Base-by-base conservation (phyloP, 164 flowering plant genomes). In the Akebia trifoliata region DNA sequence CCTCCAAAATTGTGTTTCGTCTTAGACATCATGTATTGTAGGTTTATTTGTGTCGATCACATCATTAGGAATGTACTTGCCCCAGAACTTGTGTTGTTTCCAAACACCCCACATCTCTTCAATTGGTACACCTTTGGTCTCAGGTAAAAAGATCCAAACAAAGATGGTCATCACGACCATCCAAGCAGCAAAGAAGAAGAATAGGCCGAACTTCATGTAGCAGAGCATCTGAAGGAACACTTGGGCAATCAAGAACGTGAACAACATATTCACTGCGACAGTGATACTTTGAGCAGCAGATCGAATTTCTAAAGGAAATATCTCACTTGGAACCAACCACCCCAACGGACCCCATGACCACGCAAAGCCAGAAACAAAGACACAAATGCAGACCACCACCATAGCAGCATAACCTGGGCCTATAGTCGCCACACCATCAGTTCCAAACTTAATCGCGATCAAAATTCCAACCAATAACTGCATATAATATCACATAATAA, bases 271-370 rank as follows among this genome's bases (percentile, higher is more conserved):
- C 2, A 81, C 80, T 0, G 97, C 81, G 0, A 85, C 95, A 39
- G 75, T 87, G 60, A 85, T 56, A 66, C 95, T 87, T 60, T 85
- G 91, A 0, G 91, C 97, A 0, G 91, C 95, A 0, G 97, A 87
- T 14, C 97, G 75, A 63, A 90, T 87, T 39, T 90, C 97, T 6
- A 90, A 56, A 0, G 97, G 97, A 71, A 86, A 86, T 3, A 90
- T 85, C 57, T 90, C 97, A 69, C 88, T 83, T 0, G 97, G 95
- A 22, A 90, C 95, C 18, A 90, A 39, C 89, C 93, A 87, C 0
- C 93, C 97, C 0, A 90, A 70, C 0, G 93, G 97, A 0, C 97
- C 93, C 97, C 97, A 90, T 5, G 97, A 90, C 95, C 95, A 90
- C 0, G 95, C 97, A 38, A 87, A 90, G 0, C 79, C 95, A 0